Evolutionary conservation across 1,139 yeast species (phyloP), one percentile per base, ranked within the genome.

Genomic region (Saccharomyces hybrid): DNA sequence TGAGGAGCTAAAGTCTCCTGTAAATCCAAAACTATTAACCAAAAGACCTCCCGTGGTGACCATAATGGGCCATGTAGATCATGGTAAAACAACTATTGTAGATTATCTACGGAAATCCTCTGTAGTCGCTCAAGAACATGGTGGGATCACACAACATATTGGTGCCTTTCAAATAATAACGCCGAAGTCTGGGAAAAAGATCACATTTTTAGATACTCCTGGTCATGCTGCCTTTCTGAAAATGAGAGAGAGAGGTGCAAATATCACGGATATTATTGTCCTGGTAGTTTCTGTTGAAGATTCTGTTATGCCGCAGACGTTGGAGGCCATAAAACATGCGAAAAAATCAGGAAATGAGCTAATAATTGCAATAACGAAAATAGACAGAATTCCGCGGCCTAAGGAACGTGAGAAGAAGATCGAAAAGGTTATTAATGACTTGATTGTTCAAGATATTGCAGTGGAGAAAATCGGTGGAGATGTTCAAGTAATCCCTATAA

Each of bases 61-160:
- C 0, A 88, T 93, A 52, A 93, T 93, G 98, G 99, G 99, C 4
- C 99, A 93, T 71, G 99, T 93, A 46, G 99, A 93, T 70, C 99
- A 93, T 68, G 99, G 99, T 1, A 93, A 93, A 68, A 93, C 99
- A 1, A 91, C 99, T 0, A 86, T 93, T 59, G 77, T 93, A 56
- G 99, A 95, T 68, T 81, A 83, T 63, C 74, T 95, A 62, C 78
- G 98, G 50, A 89, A 88, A 62, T 85, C 96, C 0, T 81, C 90
- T 0, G 82, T 93, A 7, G 98, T 86, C 0, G 82, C 82, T 31
- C 80, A 83, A 47, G 99, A 93, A 66, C 88, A 85, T 69, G 99
- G 99, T 51, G 99, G 99, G 25, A 93, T 93, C 52, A 93, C 99
- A 0, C 99, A 93, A 69, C 98, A 91, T 68, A 93, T 93, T 57